Evolutionary conservation across 1,139 yeast species (phyloP).

Genomic region (Yamadazyma kanchanaburiensis): DNA sequence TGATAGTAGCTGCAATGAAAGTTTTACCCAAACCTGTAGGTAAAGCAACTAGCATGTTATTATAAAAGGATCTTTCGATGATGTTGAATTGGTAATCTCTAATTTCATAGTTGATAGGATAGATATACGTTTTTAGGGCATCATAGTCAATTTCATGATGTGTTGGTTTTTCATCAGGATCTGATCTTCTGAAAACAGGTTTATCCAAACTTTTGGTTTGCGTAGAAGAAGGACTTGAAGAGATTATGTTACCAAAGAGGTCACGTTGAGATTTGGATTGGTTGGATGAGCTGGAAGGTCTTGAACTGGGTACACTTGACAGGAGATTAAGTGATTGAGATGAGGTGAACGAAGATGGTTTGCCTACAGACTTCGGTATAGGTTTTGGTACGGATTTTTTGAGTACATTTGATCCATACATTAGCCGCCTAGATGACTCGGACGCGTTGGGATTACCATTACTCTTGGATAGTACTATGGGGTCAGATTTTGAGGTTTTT

Average conservation of each 20-base stretch:
- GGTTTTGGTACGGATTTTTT: too few relatives aligned
- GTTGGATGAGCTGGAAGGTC: conserved; percentile 2
- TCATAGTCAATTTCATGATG: conserved; percentile 49
- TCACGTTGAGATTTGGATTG: conserved; percentile 7
- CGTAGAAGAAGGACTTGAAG: conserved; percentile 1
- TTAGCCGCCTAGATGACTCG: too few relatives aligned
- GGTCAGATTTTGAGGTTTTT: too few relatives aligned
- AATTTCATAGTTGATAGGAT: conserved; percentile 80
- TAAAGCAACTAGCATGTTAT: conserved; percentile 80
- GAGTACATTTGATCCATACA: too few relatives aligned
- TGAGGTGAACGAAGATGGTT: too few relatives aligned
- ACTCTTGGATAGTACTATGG: too few relatives aligned
- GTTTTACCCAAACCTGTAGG: conserved; percentile 99
- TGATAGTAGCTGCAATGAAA: conserved; percentile 90
- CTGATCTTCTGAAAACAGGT: background rate
- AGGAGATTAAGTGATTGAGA: too few relatives aligned
- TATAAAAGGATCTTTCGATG: conserved; percentile 65
- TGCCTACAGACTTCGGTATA: too few relatives aligned
- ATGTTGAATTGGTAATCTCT: conserved; percentile 89
- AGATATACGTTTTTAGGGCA: conserved; percentile 54
- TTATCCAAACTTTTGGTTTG: background rate
- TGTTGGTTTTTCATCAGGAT: conserved; percentile 29
- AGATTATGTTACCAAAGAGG: conserved; percentile 8
- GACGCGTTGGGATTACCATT: too few relatives aligned
- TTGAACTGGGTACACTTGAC: conserved; percentile 1